Evolutionary conservation across 441 rosid species (phyloP), one percentile per base, ranked within the genome.

Genomic region (Mallotus japonicus): DNA sequence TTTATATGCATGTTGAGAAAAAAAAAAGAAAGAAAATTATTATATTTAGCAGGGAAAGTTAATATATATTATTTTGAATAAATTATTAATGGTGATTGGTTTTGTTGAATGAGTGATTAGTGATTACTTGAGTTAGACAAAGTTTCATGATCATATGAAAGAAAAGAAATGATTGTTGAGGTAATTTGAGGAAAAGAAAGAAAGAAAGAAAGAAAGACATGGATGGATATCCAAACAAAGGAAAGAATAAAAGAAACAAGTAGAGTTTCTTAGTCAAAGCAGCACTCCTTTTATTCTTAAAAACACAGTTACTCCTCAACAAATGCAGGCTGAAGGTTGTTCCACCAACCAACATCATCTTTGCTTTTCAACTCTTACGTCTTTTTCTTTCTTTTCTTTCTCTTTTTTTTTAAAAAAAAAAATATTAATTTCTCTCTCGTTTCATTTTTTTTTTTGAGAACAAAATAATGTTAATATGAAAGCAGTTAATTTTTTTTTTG

Each of bases 311-410:
- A 59, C 73, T 63, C 57, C 70, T 55, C 73, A 62, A 70, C 57
- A 66, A 59, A 44, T 34, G 50, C n/a, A 67, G 69, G 76, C 61
- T 62, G 75, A 71, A 65, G 76, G 71, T 49, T n/a, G 75, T 62
- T 73, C 64, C 65, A 75, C 77, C 84, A 71, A 78, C 79, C 84
- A 78, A 78, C 81, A 81, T 75, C 72, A 78, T 78, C 75, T 56
- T 73, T 77, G 75, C 70, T 24, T 72, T 77, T 75, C 79, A 75
- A 72, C 60, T 55, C 68, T 15, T 24, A 17, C 10, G 42, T 75
- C 72, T 15, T 37, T 65, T 50, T 73, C 71, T 58, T 6, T 14
- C 17, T 58, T 15, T 12, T 24, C 37, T 50, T 50, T 37, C 6
- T 37, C 3, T 34, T 34, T 34, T 28, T 28, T 28, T 2, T 28